Evolutionary conservation across 345 rosid genomes (phyloP).

Genomic region (Pelargonium nanum): DNA sequence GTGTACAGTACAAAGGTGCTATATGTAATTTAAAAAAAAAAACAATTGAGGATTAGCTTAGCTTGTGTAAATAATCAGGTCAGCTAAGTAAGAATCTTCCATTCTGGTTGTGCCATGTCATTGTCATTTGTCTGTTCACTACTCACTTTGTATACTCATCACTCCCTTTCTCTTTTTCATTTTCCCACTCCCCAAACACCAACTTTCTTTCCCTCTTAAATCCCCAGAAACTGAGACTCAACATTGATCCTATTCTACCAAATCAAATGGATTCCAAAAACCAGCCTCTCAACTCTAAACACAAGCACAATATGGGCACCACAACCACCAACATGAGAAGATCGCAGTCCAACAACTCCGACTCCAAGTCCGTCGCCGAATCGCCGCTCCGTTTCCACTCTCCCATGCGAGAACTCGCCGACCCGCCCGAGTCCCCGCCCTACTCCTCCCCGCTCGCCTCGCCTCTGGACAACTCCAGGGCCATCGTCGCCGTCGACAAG

Average conservation of each 20-base stretch:
- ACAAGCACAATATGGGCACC: background rate
- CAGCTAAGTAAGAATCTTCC: no score
- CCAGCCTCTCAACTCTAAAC: background rate
- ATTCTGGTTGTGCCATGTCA: no score
- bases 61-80: no score
- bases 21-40: no score
- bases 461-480: slow-evolving; percentile 36
- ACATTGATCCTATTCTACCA: background rate
- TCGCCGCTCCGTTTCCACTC: slow-evolving; percentile 61
- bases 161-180: background rate
- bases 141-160: no score
- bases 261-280: slow-evolving; percentile 8
- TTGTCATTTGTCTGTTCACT: no score
- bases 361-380: slow-evolving; percentile 26
- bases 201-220: background rate
- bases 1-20: no score
- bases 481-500: slow-evolving; percentile 42
- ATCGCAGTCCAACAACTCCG: slow-evolving; percentile 58
- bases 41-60: no score
- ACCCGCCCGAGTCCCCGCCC: slow-evolving; percentile 28
- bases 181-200: background rate
- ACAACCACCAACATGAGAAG: slow-evolving; percentile 33
- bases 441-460: slow-evolving; percentile 54
- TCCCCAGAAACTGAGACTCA: background rate
- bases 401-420: slow-evolving; percentile 52